Conservation (phyloP, 805 yeast genomes). For the Sugiyamaella smithiae region DNA sequence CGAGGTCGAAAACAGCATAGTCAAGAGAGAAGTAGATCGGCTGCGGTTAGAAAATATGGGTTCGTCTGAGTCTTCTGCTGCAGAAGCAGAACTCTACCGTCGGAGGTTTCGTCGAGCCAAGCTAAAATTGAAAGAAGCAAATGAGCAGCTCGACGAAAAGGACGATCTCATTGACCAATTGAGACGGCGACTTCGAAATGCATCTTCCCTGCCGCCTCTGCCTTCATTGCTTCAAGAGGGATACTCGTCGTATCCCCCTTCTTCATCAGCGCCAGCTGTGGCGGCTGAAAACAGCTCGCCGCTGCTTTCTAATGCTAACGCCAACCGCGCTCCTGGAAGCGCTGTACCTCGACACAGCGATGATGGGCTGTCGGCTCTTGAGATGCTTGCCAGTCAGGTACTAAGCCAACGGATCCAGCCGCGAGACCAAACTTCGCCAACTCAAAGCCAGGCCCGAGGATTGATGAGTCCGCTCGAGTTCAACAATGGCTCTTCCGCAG, state of each 20-base stretch:
- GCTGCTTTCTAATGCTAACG: not conserved
- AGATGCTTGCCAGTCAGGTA: slow-evolving; percentile 54
- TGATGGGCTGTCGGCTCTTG: slow-evolving; percentile 48
- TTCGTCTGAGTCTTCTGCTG: slow-evolving; percentile 5
- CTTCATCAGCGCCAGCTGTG: slow-evolving; percentile 12
- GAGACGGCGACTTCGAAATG: slow-evolving; percentile 30
- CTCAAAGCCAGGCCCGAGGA: slow-evolving; percentile 13
- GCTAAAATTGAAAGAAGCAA: slow-evolving; percentile 45
- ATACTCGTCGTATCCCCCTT: slow-evolving; percentile 2
- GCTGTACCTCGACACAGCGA: slow-evolving; percentile 6
- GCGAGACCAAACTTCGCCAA: slow-evolving; percentile 1
- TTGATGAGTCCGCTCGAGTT: slow-evolving; percentile 27
- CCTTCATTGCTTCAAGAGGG: slow-evolving; percentile 6
- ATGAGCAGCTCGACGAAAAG: slow-evolving; percentile 42
- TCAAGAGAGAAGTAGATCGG: slow-evolving; percentile 47
- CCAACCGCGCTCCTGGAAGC: not conserved
- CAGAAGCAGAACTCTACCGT: slow-evolving; percentile 36
- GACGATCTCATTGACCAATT: slow-evolving; percentile 45
- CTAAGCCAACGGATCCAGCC: slow-evolving; percentile 31
- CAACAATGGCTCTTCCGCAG: slow-evolving; percentile 2
- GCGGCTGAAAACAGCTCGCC: not conserved
- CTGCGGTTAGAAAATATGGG: slow-evolving; percentile 34
- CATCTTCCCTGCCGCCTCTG: slow-evolving; percentile 9
- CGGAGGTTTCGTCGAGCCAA: slow-evolving; percentile 42
- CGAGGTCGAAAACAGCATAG: slow-evolving; percentile 47